These are phyloP conservation scores for Syncephalastrum racemosum DNA, from an alignment of 371 early-diverging fungal genomes.

Conservation along the genomic window DNA sequence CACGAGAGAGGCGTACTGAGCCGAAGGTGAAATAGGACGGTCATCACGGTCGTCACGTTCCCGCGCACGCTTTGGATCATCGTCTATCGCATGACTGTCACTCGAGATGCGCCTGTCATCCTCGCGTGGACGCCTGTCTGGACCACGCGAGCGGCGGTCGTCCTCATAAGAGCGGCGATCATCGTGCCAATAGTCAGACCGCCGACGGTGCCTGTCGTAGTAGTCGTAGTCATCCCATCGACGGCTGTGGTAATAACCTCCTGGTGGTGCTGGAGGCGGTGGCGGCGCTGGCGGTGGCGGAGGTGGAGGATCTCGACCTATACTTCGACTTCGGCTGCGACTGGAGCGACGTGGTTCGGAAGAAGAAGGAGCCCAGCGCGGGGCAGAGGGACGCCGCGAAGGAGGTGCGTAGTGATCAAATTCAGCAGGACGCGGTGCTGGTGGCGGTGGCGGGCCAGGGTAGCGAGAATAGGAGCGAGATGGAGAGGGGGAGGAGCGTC, in stretches of 20 bases:
- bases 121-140: too few species aligned
- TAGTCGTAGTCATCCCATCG: constrained; percentile 28
- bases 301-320: constrained; percentile 7
- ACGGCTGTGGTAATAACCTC: constrained; percentile 9
- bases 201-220: constrained; percentile 10
- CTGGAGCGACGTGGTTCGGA: constrained; percentile 30
- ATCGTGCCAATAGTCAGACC: constrained; percentile 26
- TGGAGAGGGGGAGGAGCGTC: constrained; percentile 27
- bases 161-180: constrained; percentile 6
- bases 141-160: too few species aligned
- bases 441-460: constrained; percentile 27
- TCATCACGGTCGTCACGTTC: too few species aligned
- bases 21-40: too few species aligned
- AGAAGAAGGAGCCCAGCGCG: constrained; percentile 18
- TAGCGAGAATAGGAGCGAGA: constrained; percentile 29
- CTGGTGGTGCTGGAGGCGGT: too few species aligned
- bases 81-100: too few species aligned
- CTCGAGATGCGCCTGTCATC: too few species aligned
- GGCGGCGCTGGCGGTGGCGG: too few species aligned
- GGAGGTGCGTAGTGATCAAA: constrained; percentile 18
- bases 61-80: too few species aligned
- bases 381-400: constrained; percentile 16
- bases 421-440: constrained; percentile 22
- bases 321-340: constrained; percentile 37
- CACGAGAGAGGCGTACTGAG: constrained; percentile 31